These are phyloP conservation scores for Shiraia bambusicola DNA, from an alignment of 2,329 filamentous ascomycete species.

Conservation along the genomic window DNA sequence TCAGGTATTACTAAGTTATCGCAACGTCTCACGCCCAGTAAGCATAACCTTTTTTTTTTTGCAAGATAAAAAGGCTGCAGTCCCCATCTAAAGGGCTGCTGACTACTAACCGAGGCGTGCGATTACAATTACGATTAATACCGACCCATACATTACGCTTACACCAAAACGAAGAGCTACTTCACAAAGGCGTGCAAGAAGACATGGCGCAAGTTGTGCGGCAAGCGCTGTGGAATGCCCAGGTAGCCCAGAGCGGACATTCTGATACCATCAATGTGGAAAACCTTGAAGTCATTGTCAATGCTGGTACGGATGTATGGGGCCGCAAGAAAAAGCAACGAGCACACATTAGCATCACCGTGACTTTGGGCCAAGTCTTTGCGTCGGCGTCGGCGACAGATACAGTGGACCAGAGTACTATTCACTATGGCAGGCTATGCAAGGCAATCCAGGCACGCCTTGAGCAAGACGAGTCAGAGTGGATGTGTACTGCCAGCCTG, in stretches of 20 bases:
- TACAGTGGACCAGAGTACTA: conserved; percentile 66
- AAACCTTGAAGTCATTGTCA: conserved; percentile 61
- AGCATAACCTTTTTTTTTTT: too few species aligned
- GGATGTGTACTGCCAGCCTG: conserved; percentile 30
- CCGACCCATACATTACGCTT: too few species aligned
- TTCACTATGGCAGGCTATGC: conserved; percentile 72
- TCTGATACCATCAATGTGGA: conserved; percentile 58
- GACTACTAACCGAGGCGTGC: too few species aligned
- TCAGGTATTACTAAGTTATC: too few species aligned
- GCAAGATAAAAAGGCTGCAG: too few species aligned
- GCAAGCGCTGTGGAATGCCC: conserved; percentile 23
- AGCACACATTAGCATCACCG: conserved; percentile 59
- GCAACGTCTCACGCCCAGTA: too few species aligned
- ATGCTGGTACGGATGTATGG: conserved; percentile 68
- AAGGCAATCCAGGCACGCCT: conserved; percentile 62
- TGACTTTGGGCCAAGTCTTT: conserved; percentile 61
- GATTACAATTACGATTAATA: too few species aligned
- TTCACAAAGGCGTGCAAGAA: background rate
- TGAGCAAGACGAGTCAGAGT: conserved; percentile 23
- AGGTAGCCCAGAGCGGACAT: conserved; percentile 21
- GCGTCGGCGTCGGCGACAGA: conserved; percentile 60
- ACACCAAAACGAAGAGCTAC: background rate
- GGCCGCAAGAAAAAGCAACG: conserved; percentile 65
- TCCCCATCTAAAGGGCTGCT: too few species aligned
- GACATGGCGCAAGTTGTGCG: conserved; percentile 16